phyloP scores from a whole-genome alignment of 1,284 basidiomycete species.

The Gymnopus androsaceus region DNA sequence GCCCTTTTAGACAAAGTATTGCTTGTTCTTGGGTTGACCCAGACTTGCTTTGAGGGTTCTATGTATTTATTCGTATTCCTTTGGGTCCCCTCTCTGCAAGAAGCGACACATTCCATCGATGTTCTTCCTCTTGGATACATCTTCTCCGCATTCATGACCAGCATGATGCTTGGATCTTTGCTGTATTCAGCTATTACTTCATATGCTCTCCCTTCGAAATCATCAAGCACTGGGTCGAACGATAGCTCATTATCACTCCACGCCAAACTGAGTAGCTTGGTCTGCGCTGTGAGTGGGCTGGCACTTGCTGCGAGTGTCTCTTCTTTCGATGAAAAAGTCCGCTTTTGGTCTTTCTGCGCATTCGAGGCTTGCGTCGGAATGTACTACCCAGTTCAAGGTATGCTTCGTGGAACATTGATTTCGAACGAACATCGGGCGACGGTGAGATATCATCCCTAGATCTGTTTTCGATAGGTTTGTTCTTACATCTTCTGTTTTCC shows the following conservation, averaged over 20 bases:
- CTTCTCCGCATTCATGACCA: conserved; percentile 77
- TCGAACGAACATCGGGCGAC: conserved; percentile 74
- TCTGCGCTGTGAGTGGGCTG: conserved; percentile 61
- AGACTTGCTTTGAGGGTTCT: conserved; percentile 78
- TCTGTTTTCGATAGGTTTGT: conserved; percentile 6
- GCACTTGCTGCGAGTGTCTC: conserved; percentile 56
- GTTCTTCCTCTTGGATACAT: conserved; percentile 59
- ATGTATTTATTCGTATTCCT: conserved; percentile 84
- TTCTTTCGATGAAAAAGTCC: conserved; percentile 45
- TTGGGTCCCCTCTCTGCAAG: conserved; percentile 76
- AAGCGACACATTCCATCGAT: conserved; percentile 42
- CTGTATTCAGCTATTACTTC: conserved; percentile 61
- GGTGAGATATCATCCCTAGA: conserved; percentile 40
- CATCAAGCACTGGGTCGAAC: neutral
- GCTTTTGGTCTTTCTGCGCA: conserved; percentile 74
- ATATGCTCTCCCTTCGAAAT: conserved; percentile 28
- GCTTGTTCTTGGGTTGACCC: conserved; percentile 68
- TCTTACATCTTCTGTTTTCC: conserved; percentile 8
- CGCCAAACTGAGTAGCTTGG: conserved; percentile 64
- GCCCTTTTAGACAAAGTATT: conserved; percentile 54
- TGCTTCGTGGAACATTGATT: conserved; percentile 68
- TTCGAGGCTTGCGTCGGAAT: conserved; percentile 78
- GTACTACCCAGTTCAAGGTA: conserved; percentile 80
- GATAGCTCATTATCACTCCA: conserved; percentile 51
- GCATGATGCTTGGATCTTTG: conserved; percentile 77